Percentiles rank a stretch among this genome's conserved stretches.
These are phyloP conservation scores for Ascosphaera pollenicola DNA, from an alignment of 2,329 filamentous ascomycete genomes.

Conservation along the genomic window DNA sequence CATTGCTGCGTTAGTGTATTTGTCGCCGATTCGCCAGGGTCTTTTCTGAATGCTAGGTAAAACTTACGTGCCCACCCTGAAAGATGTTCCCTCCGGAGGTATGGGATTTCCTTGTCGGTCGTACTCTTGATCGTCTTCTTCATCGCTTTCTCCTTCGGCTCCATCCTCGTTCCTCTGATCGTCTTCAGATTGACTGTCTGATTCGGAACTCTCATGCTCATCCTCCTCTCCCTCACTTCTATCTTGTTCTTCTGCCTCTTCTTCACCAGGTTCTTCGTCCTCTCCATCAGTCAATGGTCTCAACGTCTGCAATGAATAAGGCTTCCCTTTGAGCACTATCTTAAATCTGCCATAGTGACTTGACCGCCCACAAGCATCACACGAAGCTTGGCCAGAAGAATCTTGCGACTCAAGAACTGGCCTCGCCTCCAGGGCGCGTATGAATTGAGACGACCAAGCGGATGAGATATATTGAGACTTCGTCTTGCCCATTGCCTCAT, in stretches of 20 bases:
- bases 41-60: not conserved
- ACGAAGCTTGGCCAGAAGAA: slow-evolving; percentile 24
- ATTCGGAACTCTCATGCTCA: no score
- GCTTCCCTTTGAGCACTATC: slow-evolving; percentile 39
- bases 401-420: slow-evolving; percentile 34
- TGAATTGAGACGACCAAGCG: slow-evolving; percentile 46
- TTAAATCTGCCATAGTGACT: slow-evolving; percentile 45
- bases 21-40: not conserved
- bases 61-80: slow-evolving; percentile 29
- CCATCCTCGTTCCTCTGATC: slow-evolving; percentile 20
- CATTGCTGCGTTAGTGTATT: no score
- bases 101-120: slow-evolving; percentile 27
- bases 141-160: not conserved
- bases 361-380: slow-evolving; percentile 49
- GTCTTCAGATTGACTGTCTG: no score
- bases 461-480: slow-evolving; percentile 51
- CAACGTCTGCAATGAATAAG: slow-evolving; percentile 44
- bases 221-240: slow-evolving; percentile 17
- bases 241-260: slow-evolving; percentile 14
- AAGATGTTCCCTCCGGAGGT: slow-evolving; percentile 23
- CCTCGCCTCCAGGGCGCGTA: slow-evolving; percentile 39
- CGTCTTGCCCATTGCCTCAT: slow-evolving; percentile 45
- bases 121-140: slow-evolving; percentile 8
- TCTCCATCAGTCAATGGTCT: slow-evolving; percentile 32
- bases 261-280: slow-evolving; percentile 19